Evolutionary conservation across 495 filamentous ascomycete genomes (phyloP), one percentile per base, ranked within the genome.

Genomic region (Sphaerosporella brunnea): DNA sequence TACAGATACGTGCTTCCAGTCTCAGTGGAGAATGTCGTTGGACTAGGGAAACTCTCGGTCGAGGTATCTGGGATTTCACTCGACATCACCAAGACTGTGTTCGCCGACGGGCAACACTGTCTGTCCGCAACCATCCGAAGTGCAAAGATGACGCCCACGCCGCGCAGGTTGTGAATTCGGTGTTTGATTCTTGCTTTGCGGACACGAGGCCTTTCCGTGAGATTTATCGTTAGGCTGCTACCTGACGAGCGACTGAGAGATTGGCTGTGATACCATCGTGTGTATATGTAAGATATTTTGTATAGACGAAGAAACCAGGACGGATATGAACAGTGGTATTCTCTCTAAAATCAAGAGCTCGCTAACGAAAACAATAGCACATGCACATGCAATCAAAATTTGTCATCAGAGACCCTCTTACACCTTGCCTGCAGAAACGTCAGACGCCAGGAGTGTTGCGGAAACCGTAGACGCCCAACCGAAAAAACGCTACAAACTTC

Each of bases 131-230:
- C 26, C 69, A 87, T 52, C 84, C 86, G 39, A 66, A 68, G 25
- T 90, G 86, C 55, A 82, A 81, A 58, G 83, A 93, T 63, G 82
- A 93, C 57, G 78, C 75, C 19, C 81, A 95, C 52, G 92, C 90
- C 7, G 72, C 73, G 34, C 84, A 78, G 64, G 77, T 90, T 30
- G 84, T 97, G 43, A 90, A 94, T 64, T 80, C 93, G 64, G 92
- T 96, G 23, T 97, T 87, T 82, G 86, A 94, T 53, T 93, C 85
- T 53, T 96, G 92, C 64, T 96, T 93, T 59, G 66, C 73, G 26
- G 90, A 97, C 63, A 95, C 86, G 2, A 68, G 92, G 52, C 90
- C 90, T 8, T 97, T 97, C 64, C 84, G 95, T 64, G 86, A 93
- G 57, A 86, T 97, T 25, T 97, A 93, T 62, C 75, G 84, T 66